These are phyloP conservation scores for Gnetum montanum DNA, from an alignment of 75 land plant species.

Conservation along the genomic window DNA sequence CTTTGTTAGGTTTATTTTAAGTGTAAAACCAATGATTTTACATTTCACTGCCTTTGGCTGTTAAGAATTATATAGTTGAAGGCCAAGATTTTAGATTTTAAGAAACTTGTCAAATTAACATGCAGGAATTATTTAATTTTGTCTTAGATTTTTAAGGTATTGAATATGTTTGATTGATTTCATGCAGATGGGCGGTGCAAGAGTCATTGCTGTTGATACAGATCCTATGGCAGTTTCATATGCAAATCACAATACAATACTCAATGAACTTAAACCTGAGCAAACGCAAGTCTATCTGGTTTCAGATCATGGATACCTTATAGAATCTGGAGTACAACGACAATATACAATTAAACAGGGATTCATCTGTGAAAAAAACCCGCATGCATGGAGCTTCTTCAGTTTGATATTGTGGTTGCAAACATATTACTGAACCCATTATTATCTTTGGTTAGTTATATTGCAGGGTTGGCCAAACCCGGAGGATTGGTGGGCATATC, in stretches of 20 bases:
- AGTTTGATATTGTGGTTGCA: slow-evolving; percentile 73
- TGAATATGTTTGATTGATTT: neutral
- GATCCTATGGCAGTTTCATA: slow-evolving; percentile 74
- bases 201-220: slow-evolving; percentile 72
- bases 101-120: no score
- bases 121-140: no score
- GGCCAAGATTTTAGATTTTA: no score
- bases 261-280: slow-evolving; percentile 49
- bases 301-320: slow-evolving; percentile 10
- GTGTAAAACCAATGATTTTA: no score
- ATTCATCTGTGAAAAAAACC: neutral
- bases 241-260: slow-evolving; percentile 49
- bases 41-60: no score
- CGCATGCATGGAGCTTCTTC: slow-evolving; percentile 7
- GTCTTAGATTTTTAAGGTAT: no score
- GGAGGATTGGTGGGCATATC: slow-evolving; percentile 65
- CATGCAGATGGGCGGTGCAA: slow-evolving; percentile 64
- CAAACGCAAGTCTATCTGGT: slow-evolving; percentile 37
- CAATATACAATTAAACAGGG: neutral
- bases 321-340: neutral
- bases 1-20: no score
- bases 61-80: no score
- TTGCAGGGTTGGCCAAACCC: slow-evolving; percentile 54
- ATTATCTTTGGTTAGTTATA: slow-evolving; percentile 47
- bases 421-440: slow-evolving; percentile 84